Evolutionary conservation across 306 rosid genomes (phyloP).

Genomic region (Citrullus amarus): DNA sequence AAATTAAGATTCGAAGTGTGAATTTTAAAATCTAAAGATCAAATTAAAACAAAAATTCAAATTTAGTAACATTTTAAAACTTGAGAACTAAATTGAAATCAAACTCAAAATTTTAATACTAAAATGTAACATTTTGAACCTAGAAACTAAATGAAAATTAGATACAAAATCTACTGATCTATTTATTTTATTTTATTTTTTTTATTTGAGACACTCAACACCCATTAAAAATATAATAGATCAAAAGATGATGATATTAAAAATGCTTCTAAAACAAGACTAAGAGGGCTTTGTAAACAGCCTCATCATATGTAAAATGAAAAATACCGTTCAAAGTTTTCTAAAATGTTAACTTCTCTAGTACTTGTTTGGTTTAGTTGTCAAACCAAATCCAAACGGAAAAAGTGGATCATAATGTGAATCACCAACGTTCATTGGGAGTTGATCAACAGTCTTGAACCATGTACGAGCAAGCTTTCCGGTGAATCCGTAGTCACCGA

Average conservation of each 20-base stretch:
- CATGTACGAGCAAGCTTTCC: slow-evolving; percentile 80
- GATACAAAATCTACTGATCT: too few species aligned
- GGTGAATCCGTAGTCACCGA: slow-evolving; percentile 67
- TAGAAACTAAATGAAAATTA: too few species aligned
- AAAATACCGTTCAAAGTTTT: neutral
- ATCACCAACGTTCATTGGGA: slow-evolving; percentile 77
- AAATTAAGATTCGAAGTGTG: too few species aligned
- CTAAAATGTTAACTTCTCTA: neutral
- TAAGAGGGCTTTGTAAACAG: neutral
- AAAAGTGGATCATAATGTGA: slow-evolving; percentile 59
- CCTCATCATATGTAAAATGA: neutral
- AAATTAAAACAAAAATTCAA: too few species aligned
- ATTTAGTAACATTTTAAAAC: too few species aligned
- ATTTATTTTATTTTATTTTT: too few species aligned
- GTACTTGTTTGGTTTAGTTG: slow-evolving; percentile 32
- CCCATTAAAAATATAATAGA: neutral
- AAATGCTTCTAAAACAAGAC: neutral
- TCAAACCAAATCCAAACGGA: slow-evolving; percentile 70
- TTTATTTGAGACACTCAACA: too few species aligned
- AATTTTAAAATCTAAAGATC: too few species aligned
- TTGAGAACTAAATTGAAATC: too few species aligned
- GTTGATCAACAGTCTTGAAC: slow-evolving; percentile 71
- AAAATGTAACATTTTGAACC: too few species aligned
- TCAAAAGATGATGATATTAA: neutral
- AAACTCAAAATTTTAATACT: too few species aligned